phyloP scores from a whole-genome alignment of 2,329 filamentous ascomycete species.

The Ophiocordyceps camponoti-floridani region DNA sequence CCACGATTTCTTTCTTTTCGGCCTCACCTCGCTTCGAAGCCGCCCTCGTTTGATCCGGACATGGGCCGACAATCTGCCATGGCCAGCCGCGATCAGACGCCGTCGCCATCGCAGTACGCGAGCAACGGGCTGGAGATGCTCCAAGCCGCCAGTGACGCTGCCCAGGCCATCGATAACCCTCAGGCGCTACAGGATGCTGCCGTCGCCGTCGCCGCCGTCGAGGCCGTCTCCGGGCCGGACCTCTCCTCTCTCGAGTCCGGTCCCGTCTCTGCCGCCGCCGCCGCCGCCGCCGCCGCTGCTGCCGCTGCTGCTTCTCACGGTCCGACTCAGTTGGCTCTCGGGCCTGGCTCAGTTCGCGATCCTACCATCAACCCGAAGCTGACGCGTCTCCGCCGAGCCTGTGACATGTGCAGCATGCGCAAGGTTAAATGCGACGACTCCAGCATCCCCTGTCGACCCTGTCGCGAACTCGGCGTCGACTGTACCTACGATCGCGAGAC shows the following conservation, averaged over 20 bases:
- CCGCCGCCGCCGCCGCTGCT: constrained; percentile 5
- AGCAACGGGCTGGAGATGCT: constrained; percentile 27
- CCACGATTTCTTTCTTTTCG: constrained; percentile 6
- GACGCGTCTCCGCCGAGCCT: constrained; percentile 38
- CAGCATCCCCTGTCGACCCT: constrained; percentile 37
- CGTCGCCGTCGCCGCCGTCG: constrained; percentile 16
- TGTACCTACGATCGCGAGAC: constrained; percentile 39
- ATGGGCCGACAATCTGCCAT: constrained; percentile 27
- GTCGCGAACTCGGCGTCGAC: constrained; percentile 35
- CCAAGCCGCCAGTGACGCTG: constrained; percentile 25
- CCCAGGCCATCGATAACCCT: constrained; percentile 19
- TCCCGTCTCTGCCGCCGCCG: constrained; percentile 2
- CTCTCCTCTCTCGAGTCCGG: background rate
- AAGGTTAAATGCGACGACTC: constrained; percentile 44
- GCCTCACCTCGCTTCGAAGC: constrained; percentile 21
- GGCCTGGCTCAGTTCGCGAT: constrained; percentile 14
- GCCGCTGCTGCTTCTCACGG: background rate
- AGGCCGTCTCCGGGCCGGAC: constrained; percentile 9
- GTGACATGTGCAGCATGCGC: constrained; percentile 43
- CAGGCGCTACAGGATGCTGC: constrained; percentile 21
- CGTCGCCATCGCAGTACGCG: constrained; percentile 15
- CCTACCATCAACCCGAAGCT: constrained; percentile 29
- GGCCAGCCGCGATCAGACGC: constrained; percentile 3
- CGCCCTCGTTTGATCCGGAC: constrained; percentile 12
- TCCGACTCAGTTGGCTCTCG: background rate